These are phyloP conservation scores for Arbutus unedo DNA, from an alignment of 148 eudicot genomes.

Conservation along the genomic window DNA sequence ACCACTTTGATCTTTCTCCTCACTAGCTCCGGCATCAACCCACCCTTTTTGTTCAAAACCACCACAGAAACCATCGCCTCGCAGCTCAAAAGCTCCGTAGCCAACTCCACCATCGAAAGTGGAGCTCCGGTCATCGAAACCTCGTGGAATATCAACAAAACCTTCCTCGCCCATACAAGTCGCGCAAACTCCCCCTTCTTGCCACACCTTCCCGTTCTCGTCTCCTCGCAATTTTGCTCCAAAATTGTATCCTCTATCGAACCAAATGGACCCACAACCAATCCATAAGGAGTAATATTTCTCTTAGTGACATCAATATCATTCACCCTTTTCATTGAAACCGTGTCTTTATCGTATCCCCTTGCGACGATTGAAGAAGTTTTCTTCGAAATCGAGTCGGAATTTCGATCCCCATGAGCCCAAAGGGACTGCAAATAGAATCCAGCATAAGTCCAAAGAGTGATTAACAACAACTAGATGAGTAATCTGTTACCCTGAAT, in stretches of 20 bases:
- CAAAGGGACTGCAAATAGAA: slow-evolving; percentile 55
- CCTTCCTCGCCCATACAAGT: slow-evolving; percentile 89
- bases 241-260: slow-evolving; percentile 64
- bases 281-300: slow-evolving; percentile 55
- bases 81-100: slow-evolving; percentile 87
- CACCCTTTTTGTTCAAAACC: slow-evolving; percentile 75
- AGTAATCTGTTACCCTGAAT: slow-evolving; percentile 66
- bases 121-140: slow-evolving; percentile 97
- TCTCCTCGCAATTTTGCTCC: slow-evolving; percentile 80
- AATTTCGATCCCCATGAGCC: too few relatives aligned
- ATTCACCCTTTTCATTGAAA: too few relatives aligned
- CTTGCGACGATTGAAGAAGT: too few relatives aligned
- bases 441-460: slow-evolving; percentile 90
- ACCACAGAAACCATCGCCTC: slow-evolving; percentile 91
- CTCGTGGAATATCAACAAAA: slow-evolving; percentile 86
- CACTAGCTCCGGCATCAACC: slow-evolving; percentile 76
- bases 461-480: slow-evolving; percentile 80
- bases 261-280: slow-evolving; percentile 91
- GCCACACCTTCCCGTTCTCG: background rate
- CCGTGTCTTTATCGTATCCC: too few relatives aligned
- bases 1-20: slow-evolving; percentile 78
- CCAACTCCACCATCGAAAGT: slow-evolving; percentile 93
- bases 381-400: too few relatives aligned
- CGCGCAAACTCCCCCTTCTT: slow-evolving; percentile 81
- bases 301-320: too few relatives aligned